Conservation (phyloP, 1,139 yeast genomes). For the Geotrichum aggregatum region DNA sequence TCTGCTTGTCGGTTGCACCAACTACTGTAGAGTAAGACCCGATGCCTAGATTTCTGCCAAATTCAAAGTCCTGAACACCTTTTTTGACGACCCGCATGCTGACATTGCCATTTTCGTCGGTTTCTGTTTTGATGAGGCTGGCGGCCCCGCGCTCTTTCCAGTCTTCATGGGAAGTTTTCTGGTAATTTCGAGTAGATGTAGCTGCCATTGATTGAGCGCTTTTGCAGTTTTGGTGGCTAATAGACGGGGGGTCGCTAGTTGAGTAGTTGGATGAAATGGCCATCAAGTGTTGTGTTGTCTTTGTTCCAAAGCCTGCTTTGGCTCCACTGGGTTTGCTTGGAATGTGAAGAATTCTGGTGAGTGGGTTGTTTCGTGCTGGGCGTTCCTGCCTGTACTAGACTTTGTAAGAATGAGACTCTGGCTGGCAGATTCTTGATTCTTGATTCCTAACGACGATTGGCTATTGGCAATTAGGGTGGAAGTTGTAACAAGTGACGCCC, state of each 20-base stretch:
- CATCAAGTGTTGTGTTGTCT: not conserved
- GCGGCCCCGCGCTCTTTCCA: slow-evolving; percentile 52
- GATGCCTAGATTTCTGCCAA: slow-evolving; percentile 84
- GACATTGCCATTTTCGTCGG: slow-evolving; percentile 46
- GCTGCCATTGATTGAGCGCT: not conserved
- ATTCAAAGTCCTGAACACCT: slow-evolving; percentile 76
- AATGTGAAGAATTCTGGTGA: not conserved
- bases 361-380: not conserved
- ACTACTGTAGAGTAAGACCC: slow-evolving; percentile 96
- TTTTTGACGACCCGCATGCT: slow-evolving; percentile 44
- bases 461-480: too few species aligned
- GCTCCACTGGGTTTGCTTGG: slow-evolving; percentile 1
- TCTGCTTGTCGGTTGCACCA: slow-evolving; percentile 73
- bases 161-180: slow-evolving; percentile 22
- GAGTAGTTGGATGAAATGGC: not conserved
- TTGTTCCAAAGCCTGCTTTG: not conserved
- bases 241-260: not conserved
- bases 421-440: too few species aligned
- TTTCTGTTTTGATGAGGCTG: slow-evolving; percentile 44
- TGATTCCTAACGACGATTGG: too few species aligned
- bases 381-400: not conserved
- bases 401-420: too few species aligned
- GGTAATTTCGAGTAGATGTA: not conserved
- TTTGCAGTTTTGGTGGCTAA: not conserved
- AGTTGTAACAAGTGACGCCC: too few species aligned